These are phyloP conservation scores for Fallopia convolvulus DNA, from an alignment of 148 eudicot genomes.

Conservation along the genomic window DNA sequence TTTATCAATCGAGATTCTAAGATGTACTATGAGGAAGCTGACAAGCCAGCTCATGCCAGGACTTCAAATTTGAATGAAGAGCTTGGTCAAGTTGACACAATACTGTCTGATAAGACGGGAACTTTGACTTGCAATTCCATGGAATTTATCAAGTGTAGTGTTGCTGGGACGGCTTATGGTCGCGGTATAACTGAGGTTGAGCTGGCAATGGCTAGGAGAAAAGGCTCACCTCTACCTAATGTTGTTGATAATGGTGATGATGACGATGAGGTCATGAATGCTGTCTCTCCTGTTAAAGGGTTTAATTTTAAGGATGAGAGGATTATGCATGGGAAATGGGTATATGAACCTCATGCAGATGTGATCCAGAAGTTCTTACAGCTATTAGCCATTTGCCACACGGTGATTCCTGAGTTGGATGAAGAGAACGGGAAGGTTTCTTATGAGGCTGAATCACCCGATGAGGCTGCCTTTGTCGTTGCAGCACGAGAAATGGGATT, in stretches of 20 bases:
- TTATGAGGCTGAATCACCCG: conserved; percentile 98
- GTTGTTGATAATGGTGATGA: conserved; percentile 28
- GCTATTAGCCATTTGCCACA: conserved; percentile 74
- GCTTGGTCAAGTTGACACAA: conserved; percentile 92
- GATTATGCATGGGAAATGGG: conserved; percentile 79
- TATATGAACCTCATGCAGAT: conserved; percentile 50
- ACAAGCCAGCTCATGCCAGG: conserved; percentile 94
- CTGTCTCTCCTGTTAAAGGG: conserved; percentile 49
- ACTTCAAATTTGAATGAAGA: conserved; percentile 95
- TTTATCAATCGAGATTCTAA: conserved; percentile 72
- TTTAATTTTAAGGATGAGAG: conserved; percentile 83
- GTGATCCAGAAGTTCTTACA: conserved; percentile 69
- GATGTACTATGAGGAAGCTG: conserved; percentile 88
- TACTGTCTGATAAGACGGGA: conserved; percentile 94
- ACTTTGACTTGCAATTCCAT: conserved; percentile 92
- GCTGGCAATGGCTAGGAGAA: conserved; percentile 83
- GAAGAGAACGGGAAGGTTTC: conserved; percentile 59
- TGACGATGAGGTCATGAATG: conserved; percentile 24
- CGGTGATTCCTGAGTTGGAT: conserved; percentile 86
- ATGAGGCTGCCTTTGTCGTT: conserved; percentile 94
- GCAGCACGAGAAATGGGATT: conserved; percentile 95
- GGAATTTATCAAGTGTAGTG: conserved; percentile 90
- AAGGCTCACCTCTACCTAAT: conserved; percentile 43
- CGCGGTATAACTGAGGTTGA: conserved; percentile 84
- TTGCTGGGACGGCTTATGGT: conserved; percentile 88